Evolutionary conservation across 768 basidiomycete genomes (phyloP).

Genomic region (Rhodosporidiobolus odoratus): DNA sequence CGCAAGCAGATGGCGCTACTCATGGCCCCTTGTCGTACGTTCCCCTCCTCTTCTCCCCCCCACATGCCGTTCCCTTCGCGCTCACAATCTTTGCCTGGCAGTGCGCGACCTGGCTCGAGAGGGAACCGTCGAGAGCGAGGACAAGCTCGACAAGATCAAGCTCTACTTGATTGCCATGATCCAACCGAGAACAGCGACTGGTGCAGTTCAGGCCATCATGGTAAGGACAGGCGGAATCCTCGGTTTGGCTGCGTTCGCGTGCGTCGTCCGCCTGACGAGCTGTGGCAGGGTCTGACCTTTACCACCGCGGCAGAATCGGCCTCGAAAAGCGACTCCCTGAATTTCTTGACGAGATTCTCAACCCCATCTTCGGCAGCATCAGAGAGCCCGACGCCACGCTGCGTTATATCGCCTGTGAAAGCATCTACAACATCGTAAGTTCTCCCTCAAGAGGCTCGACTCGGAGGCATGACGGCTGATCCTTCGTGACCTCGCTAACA

Average conservation of each 20-base stretch:
- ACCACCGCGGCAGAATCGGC: slow-evolving; percentile 58
- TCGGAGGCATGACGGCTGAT: slow-evolving; percentile 9
- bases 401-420: slow-evolving; percentile 95
- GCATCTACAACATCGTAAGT: slow-evolving; percentile 94
- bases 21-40: slow-evolving; percentile 16
- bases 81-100: background rate
- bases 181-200: background rate
- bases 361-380: slow-evolving; percentile 82
- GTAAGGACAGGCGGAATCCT: slow-evolving; percentile 24
- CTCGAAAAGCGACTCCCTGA: slow-evolving; percentile 78
- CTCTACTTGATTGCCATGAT: slow-evolving; percentile 15
- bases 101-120: slow-evolving; percentile 15
- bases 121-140: slow-evolving; percentile 2
- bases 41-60: background rate
- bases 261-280: background rate
- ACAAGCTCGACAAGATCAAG: slow-evolving; percentile 14
- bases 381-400: slow-evolving; percentile 90
- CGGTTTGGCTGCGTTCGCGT: slow-evolving; percentile 19
- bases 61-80: background rate
- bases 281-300: background rate
- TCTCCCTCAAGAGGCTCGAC: background rate
- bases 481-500: slow-evolving; percentile 1
- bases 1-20: slow-evolving; percentile 16
- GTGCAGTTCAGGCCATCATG: too few species aligned
- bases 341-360: slow-evolving; percentile 88